Evolutionary conservation across 2,329 filamentous ascomycete genomes (phyloP).

Genomic region (Epichloe typhina): DNA sequence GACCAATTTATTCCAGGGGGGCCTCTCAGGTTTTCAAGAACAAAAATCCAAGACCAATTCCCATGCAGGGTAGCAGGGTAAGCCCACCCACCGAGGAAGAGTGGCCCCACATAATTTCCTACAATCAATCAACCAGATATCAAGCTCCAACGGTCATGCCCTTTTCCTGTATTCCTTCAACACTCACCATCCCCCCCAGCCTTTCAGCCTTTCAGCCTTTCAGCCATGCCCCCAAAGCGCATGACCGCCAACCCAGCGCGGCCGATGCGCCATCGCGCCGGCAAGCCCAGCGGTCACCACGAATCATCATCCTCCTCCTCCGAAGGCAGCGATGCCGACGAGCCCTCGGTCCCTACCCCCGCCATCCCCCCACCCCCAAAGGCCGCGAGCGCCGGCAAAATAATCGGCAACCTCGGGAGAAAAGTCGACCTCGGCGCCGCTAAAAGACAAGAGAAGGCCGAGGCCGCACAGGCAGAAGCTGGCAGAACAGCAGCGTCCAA

Average conservation of each 20-base stretch:
- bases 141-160: background rate
- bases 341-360: constrained; percentile 14
- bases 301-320: constrained; percentile 42
- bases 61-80: background rate
- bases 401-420: constrained; percentile 36
- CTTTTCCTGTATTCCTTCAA: background rate
- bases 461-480: constrained; percentile 32
- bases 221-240: constrained; percentile 52
- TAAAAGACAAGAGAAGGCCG: constrained; percentile 21
- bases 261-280: constrained; percentile 72
- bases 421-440: constrained; percentile 28
- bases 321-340: constrained; percentile 30
- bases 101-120: background rate
- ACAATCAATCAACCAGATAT: background rate
- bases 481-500: constrained; percentile 34
- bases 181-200: background rate
- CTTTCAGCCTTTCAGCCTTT: background rate
- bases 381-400: constrained; percentile 40
- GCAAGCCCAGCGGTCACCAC: constrained; percentile 53
- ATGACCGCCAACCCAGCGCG: constrained; percentile 87
- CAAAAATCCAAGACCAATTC: no score
- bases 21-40: no score
- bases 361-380: constrained; percentile 43
- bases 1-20: no score
- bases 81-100: background rate